These are phyloP conservation scores for Amorphotheca resinae DNA, from an alignment of 495 filamentous ascomycete genomes.

Conservation along the genomic window DNA sequence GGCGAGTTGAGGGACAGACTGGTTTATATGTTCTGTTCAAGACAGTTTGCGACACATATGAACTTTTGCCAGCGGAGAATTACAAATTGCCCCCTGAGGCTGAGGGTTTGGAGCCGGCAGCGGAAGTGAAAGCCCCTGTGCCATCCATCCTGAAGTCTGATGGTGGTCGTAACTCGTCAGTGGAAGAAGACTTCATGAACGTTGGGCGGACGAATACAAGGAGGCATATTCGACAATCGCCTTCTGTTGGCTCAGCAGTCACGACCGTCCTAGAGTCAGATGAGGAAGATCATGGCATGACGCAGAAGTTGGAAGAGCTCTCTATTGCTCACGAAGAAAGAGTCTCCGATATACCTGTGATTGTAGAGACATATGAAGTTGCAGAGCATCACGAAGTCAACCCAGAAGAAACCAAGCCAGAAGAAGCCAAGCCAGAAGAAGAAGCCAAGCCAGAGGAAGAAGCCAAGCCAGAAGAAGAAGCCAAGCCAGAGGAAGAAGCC, in stretches of 20 bases:
- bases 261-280: slow-evolving; percentile 58
- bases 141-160: slow-evolving; percentile 25
- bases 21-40: slow-evolving; percentile 95
- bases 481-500: slow-evolving; percentile 12
- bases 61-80: slow-evolving; percentile 80
- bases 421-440: not conserved
- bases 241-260: slow-evolving; percentile 62
- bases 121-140: slow-evolving; percentile 15
- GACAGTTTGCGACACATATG: slow-evolving; percentile 84
- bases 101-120: slow-evolving; percentile 52
- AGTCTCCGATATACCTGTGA: slow-evolving; percentile 17
- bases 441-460: not conserved
- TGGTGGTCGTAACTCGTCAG: not conserved
- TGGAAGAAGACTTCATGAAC: slow-evolving; percentile 31
- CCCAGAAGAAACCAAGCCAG: not conserved
- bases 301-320: slow-evolving; percentile 18
- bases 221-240: slow-evolving; percentile 57
- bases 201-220: slow-evolving; percentile 50
- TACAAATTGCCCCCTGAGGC: slow-evolving; percentile 92
- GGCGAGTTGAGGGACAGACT: slow-evolving; percentile 78
- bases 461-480: too few relatives aligned
- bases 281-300: slow-evolving; percentile 44
- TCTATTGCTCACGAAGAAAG: slow-evolving; percentile 17
- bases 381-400: slow-evolving; percentile 8
- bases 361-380: slow-evolving; percentile 18